Evolutionary conservation across 2,329 filamentous ascomycete species (phyloP).

Genomic region (Botrytis tulipae): DNA sequence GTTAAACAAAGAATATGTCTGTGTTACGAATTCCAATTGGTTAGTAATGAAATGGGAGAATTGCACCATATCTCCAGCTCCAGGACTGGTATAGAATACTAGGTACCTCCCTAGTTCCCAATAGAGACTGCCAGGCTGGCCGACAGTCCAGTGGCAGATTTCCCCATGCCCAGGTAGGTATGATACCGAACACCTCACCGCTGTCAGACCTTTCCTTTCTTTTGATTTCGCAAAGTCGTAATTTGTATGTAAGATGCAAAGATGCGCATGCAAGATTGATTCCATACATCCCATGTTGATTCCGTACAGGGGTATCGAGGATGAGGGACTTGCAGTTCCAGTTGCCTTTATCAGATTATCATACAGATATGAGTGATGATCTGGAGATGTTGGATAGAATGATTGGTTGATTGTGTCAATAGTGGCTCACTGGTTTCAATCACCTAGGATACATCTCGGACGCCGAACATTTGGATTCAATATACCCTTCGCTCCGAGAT

Average conservation of each 20-base stretch:
- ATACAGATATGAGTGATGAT: not conserved
- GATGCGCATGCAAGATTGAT: not conserved
- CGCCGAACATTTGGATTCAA: not conserved
- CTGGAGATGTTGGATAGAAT: not conserved
- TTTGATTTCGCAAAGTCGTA: not conserved
- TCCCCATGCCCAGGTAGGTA: not conserved
- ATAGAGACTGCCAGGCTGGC: not conserved
- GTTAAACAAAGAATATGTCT: constrained; percentile 18
- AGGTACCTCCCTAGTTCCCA: not conserved
- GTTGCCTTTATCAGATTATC: not conserved
- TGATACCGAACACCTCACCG: not conserved
- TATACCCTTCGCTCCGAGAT: not conserved
- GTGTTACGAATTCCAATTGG: constrained; percentile 9
- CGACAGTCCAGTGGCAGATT: not conserved
- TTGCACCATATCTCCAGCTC: constrained; percentile 8
- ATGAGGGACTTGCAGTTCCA: not conserved
- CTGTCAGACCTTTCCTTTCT: not conserved
- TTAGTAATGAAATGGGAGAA: not conserved
- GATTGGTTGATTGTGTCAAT: not conserved
- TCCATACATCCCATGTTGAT: not conserved
- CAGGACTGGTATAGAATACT: not conserved
- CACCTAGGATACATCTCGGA: not conserved
- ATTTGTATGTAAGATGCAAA: not conserved
- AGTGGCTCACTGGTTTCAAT: not conserved
- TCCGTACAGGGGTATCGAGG: not conserved